Evolutionary conservation across 495 filamentous ascomycete genomes (phyloP).

Genomic region (Podospora bellae-mahoneyi): DNA sequence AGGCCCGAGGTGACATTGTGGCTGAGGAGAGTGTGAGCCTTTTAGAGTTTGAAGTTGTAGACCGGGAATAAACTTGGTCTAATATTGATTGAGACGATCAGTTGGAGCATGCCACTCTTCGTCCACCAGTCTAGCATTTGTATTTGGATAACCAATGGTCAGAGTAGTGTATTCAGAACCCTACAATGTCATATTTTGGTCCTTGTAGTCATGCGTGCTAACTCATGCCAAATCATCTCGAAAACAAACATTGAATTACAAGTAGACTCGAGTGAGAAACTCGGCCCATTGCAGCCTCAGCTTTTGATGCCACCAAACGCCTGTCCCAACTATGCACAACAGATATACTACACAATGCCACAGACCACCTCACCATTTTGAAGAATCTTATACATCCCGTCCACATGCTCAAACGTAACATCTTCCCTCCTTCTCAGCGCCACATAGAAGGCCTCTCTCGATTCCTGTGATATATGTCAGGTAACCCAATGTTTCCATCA

Average conservation of each 20-base stretch:
- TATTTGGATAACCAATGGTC: too few relatives aligned
- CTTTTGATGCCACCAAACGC: too few relatives aligned
- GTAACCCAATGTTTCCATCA: not conserved
- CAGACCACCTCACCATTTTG: not conserved
- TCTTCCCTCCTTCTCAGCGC: conserved; percentile 58
- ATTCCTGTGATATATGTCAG: conserved; percentile 59
- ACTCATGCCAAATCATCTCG: too few relatives aligned
- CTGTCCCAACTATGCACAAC: too few relatives aligned
- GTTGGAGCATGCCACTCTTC: too few relatives aligned
- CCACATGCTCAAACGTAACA: conserved; percentile 33
- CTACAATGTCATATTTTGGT: too few relatives aligned
- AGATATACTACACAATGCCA: not conserved
- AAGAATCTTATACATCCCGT: not conserved
- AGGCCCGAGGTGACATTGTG: not conserved
- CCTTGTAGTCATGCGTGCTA: too few relatives aligned
- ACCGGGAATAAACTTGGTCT: not conserved
- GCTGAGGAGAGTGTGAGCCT: not conserved
- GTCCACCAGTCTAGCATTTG: too few relatives aligned
- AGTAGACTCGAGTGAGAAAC: too few relatives aligned
- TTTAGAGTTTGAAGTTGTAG: not conserved
- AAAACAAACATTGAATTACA: too few relatives aligned
- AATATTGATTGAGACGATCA: not conserved
- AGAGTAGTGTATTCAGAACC: too few relatives aligned
- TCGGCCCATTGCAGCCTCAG: too few relatives aligned
- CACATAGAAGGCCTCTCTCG: conserved; percentile 83